These are phyloP conservation scores for Botrytis porri DNA, from an alignment of 2,329 filamentous ascomycete genomes.

Conservation along the genomic window DNA sequence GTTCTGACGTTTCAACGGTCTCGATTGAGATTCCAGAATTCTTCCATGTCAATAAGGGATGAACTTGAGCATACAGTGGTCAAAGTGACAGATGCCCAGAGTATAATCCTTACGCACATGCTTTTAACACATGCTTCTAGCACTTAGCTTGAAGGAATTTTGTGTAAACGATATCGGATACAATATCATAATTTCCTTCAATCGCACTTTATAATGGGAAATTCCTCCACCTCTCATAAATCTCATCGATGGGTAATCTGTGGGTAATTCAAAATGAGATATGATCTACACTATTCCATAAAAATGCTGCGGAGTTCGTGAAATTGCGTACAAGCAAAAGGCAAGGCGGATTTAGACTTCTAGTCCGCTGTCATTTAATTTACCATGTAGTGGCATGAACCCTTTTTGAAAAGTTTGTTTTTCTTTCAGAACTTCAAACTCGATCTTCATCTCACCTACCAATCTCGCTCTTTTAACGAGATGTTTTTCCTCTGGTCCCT, in stretches of 20 bases:
- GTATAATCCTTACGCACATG: neutral
- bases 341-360: conserved; percentile 10
- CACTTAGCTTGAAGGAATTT: neutral
- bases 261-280: neutral
- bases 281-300: neutral
- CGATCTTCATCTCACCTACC: conserved; percentile 1
- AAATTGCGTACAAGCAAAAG: neutral
- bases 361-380: neutral
- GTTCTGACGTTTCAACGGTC: neutral
- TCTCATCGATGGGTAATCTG: neutral
- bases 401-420: conserved; percentile 1
- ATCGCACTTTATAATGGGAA: neutral
- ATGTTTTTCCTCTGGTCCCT: conserved; percentile 19
- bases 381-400: conserved; percentile 2
- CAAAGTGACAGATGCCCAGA: neutral
- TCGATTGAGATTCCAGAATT: neutral
- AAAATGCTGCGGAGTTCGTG: neutral
- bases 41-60: conserved; percentile 1
- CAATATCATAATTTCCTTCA: neutral
- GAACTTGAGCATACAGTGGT: neutral
- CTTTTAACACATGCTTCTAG: neutral
- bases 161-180: neutral
- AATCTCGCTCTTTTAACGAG: neutral
- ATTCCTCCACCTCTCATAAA: neutral
- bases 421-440: neutral